phyloP scores from a whole-genome alignment of 345 rosid genomes.

The Syzygium grande region DNA sequence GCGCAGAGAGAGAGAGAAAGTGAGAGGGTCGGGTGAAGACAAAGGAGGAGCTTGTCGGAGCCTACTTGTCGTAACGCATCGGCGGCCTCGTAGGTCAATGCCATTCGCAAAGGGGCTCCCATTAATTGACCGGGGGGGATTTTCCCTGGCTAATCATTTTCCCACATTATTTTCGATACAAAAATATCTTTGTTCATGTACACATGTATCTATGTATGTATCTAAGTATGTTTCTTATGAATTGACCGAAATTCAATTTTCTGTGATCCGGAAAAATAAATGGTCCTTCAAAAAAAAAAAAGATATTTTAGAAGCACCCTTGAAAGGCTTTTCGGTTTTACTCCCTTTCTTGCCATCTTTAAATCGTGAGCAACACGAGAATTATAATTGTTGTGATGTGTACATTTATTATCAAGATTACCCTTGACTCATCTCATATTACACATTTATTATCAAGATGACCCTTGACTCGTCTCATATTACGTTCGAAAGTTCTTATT shows the following conservation, averaged over 20 bases:
- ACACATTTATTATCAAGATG: neutral
- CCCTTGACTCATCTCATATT: neutral
- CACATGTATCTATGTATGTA: neutral
- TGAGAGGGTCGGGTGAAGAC: neutral
- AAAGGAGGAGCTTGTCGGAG: neutral
- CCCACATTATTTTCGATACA: neutral
- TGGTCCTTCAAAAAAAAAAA: neutral
- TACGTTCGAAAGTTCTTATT: neutral
- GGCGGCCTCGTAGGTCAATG: neutral
- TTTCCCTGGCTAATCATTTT: neutral
- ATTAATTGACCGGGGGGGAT: neutral
- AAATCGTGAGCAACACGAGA: neutral
- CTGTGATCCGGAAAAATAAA: neutral
- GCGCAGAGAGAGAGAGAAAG: neutral
- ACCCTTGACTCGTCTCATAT: neutral
- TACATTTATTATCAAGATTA: neutral
- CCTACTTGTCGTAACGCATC: neutral
- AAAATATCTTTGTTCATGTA: neutral
- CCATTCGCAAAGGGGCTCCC: neutral
- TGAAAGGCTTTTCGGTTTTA: neutral
- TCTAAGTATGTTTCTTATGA: neutral
- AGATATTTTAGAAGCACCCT: neutral
- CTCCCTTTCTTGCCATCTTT: neutral
- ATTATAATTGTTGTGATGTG: neutral
- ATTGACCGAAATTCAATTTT: neutral